A percentile compares a stretch with the other conserved stretches of the same genome.
phyloP scores from a whole-genome alignment of 2,329 filamentous ascomycete species.

The Podosphaera xanthii region DNA sequence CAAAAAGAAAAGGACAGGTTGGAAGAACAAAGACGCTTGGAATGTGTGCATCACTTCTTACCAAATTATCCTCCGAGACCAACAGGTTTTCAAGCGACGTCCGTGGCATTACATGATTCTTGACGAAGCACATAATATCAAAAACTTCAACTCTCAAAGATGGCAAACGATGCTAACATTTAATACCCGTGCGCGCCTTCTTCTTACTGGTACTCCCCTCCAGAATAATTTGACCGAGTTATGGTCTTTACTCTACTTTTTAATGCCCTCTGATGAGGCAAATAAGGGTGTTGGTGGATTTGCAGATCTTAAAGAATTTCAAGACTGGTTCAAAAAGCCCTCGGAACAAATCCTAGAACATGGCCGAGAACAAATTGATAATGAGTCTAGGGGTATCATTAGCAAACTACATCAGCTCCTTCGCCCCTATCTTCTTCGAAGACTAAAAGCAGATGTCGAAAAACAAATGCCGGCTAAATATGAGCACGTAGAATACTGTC shows the following conservation, averaged over 20 bases:
- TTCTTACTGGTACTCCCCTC: slow-evolving; percentile 82
- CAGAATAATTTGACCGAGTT: slow-evolving; percentile 94
- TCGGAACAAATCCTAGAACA: slow-evolving; percentile 93
- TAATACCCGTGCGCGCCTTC: slow-evolving; percentile 65
- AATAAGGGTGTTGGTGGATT: slow-evolving; percentile 71
- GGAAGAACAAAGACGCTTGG: slow-evolving; percentile 83
- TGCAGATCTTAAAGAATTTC: slow-evolving; percentile 85
- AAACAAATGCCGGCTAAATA: slow-evolving; percentile 98
- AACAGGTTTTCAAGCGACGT: slow-evolving; percentile 77
- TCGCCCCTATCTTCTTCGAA: slow-evolving; percentile 71
- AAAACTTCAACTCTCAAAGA: slow-evolving; percentile 93
- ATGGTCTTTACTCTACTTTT: slow-evolving; percentile 90
- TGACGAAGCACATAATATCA: slow-evolving; percentile 98
- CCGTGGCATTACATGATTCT: slow-evolving; percentile 97
- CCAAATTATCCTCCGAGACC: slow-evolving; percentile 82
- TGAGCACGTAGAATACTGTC: slow-evolving; percentile 89
- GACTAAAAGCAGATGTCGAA: slow-evolving; percentile 89
- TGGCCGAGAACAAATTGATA: slow-evolving; percentile 79
- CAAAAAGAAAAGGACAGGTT: slow-evolving; percentile 72
- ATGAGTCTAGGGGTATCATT: slow-evolving; percentile 79
- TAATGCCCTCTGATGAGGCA: slow-evolving; percentile 63
- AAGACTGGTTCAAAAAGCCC: slow-evolving; percentile 84
- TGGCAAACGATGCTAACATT: slow-evolving; percentile 93
- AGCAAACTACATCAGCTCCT: slow-evolving; percentile 84
- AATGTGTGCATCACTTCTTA: slow-evolving; percentile 98